Evolutionary conservation across 768 basidiomycete species (phyloP), one percentile per base, ranked within the genome.

Genomic region (Leccinum sublutescens): DNA sequence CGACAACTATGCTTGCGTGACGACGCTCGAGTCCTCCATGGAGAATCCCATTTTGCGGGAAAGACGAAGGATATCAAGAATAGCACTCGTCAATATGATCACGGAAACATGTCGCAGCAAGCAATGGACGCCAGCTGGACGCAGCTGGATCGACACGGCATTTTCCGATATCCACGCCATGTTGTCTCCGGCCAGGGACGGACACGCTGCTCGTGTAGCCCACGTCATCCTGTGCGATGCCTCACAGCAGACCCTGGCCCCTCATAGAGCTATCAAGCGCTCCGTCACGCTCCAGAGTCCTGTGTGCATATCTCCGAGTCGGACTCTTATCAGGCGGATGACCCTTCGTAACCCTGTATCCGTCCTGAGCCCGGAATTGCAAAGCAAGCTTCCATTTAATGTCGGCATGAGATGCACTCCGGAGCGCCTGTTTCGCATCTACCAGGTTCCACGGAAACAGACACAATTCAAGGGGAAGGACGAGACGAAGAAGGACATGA

Each of bases 1-100:
- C 6, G 60, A 69, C 21, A 71, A 62, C 11, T 68, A 76, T 23
- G 78, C 75, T 10, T 80, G 79, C 60, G 69, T 79, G 57, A 78
- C 77, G 12, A 74, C 76, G 5, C 65, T 72, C 2, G 50, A 54
- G 27, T 36, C 66, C 36, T 12, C 38, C 7, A 52, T n/a, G 31
- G 58, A 48, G 47, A 66, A 52, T 19, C 23, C 57, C 12, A 58
- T 49, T 40, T 47, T 68, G 34, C 45, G 14, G 29, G 57, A 60
- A 51, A 68, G 68, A 54, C 64, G 50, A 21, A 55, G 48, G 17
- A 56, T 71, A 52, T 74, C 74, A 36, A 68, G 58, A 40, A 29
- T 9, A 19, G 50, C 61, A 12, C 29, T 75, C 0, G 51, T 47
- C 34, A 56, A 62, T 7, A 62, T 71, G 58, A 63, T 74, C 49